Base-by-base conservation (phyloP, 306 rosid species). In the Ziziphus jujuba region DNA sequence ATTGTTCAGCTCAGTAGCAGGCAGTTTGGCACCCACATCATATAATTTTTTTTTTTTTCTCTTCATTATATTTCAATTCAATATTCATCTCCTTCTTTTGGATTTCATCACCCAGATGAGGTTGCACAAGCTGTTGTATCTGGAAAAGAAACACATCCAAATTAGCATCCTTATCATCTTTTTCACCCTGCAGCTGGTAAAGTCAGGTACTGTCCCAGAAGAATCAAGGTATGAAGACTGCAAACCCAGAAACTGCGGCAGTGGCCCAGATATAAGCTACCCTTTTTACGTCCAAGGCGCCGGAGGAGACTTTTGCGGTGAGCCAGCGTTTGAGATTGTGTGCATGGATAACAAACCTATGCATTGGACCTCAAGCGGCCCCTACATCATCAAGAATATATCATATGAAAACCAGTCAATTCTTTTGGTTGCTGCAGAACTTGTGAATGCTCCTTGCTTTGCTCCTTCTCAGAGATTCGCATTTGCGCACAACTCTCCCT, bases 41-140 rank as follows among this genome's bases (percentile, higher is more conserved):
- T n/a, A n/a, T 52, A n/a, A 5, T n/a, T n/a, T n/a, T n/a, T n/a
- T n/a, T 52, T 5, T 5, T 0, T 9, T 8, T 11, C 21, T n/a
- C 5, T 10, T 16, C 31, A 19, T n/a, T 13, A 12, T 9, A 10
- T 43, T 38, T 9, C 52, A 16, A 13, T 12, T 38, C 22, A n/a
- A n/a, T n/a, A n/a, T n/a, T n/a, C n/a, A n/a, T n/a, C n/a, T n/a
- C n/a, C n/a, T n/a, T n/a, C n/a, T n/a, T n/a, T n/a, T n/a, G 3
- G 43, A 19, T n/a, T 25, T 17, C 57, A 48, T 17, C 57, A 19
- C 43, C 22, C 31, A 64, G 28, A 64, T 48, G 69, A 64, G 69
- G 57, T 11, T 28, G 69, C 57, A 63, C 24, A 49, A 24, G 56
- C 45, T 47, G 67, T 24, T 47, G 38, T 22, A 9, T 13, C 11